Evolutionary conservation across 2,329 filamentous ascomycete species (phyloP).

Genomic region (Colletotrichum tropicale): DNA sequence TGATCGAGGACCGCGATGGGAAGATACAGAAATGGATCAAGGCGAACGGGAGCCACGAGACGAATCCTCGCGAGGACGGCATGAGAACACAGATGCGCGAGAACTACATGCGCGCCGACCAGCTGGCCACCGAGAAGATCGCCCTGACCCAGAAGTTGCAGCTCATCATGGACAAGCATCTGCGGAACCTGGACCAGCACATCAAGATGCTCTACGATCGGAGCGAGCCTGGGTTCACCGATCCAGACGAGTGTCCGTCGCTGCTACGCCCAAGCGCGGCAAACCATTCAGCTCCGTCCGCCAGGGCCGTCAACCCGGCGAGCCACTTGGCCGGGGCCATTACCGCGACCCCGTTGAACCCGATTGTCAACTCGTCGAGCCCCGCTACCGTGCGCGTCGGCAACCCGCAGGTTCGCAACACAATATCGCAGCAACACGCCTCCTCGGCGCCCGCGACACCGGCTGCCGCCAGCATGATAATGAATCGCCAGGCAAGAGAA

Average conservation of each 20-base stretch:
- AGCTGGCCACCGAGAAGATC: conserved; percentile 77
- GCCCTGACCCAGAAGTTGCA: conserved; percentile 69
- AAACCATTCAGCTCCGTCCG: conserved; percentile 48
- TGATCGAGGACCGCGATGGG: conserved; percentile 74
- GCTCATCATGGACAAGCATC: conserved; percentile 65
- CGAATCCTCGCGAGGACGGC: conserved; percentile 76
- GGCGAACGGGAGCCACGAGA: conserved; percentile 72
- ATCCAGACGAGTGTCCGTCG: conserved; percentile 68
- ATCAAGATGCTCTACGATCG: conserved; percentile 67
- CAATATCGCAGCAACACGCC: conserved; percentile 55
- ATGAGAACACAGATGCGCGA: conserved; percentile 70
- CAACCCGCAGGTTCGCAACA: conserved; percentile 52
- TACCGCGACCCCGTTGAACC: conserved; percentile 37
- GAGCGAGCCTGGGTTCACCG: conserved; percentile 64
- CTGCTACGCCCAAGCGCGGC: conserved; percentile 63
- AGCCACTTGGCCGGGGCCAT: conserved; percentile 37
- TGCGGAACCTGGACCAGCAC: conserved; percentile 65
- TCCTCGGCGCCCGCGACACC: conserved; percentile 65
- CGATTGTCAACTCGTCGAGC: conserved; percentile 42
- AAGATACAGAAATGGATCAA: conserved; percentile 85
- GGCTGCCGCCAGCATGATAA: conserved; percentile 64
- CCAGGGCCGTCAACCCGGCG: conserved; percentile 47
- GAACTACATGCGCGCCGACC: conserved; percentile 71
- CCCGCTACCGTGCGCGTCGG: conserved; percentile 46
- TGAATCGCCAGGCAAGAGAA: conserved; percentile 61